Percentiles rank a stretch among this genome's conserved stretches.
Conservation (phyloP, 2,329 filamentous ascomycete genomes). For the Fusarium pininemorale region DNA sequence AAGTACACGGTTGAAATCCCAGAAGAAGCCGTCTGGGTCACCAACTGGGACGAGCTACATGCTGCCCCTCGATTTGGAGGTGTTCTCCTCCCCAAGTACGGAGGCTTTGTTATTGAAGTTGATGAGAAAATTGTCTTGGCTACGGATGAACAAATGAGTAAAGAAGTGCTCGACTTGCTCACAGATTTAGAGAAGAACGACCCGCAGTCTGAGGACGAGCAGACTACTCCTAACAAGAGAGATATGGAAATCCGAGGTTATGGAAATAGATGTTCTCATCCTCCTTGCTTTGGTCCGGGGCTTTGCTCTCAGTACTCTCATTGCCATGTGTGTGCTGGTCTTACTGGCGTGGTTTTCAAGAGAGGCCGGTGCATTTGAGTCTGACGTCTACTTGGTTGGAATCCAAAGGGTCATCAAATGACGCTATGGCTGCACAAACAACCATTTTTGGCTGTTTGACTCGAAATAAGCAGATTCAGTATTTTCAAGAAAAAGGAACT, state of each 20-base stretch:
- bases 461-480: too few relatives aligned
- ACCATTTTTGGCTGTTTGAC: accelerated
- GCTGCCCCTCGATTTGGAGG: neutral
- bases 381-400: neutral
- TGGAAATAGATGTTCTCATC: neutral
- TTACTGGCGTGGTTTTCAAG: neutral
- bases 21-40: accelerated
- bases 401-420: neutral
- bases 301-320: neutral
- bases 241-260: neutral
- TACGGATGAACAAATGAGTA: accelerated
- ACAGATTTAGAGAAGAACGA: accelerated
- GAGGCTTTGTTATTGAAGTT: neutral
- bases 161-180: neutral
- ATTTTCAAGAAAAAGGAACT: neutral
- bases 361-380: neutral
- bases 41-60: neutral
- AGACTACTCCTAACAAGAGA: neutral
- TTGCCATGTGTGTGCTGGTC: neutral
- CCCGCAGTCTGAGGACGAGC: accelerated
- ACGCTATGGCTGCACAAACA: neutral
- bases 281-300: neutral
- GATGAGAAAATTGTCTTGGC: neutral
- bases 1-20: neutral
- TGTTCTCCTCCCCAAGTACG: neutral